Conservation (phyloP, 2,329 filamentous ascomycete genomes). For the Pseudocercospora macadamiae region DNA sequence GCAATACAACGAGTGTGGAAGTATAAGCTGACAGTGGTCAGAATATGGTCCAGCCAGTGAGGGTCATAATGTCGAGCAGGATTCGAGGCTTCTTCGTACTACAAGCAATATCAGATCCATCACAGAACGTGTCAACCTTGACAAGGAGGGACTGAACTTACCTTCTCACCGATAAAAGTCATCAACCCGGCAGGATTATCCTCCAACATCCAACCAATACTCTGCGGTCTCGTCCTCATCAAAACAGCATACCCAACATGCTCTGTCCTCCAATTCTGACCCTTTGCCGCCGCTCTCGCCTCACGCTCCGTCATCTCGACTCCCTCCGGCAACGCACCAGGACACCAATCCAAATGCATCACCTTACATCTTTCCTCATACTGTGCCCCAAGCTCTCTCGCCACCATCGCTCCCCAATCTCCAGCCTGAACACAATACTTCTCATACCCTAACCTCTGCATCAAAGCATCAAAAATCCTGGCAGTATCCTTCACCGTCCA, state of each 20-base stretch:
- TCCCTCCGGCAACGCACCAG: constrained; percentile 40
- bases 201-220: constrained; percentile 46
- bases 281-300: constrained; percentile 35
- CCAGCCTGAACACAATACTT: constrained; percentile 45
- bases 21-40: constrained; percentile 41
- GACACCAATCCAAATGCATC: constrained; percentile 48
- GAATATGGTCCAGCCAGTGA: constrained; percentile 39
- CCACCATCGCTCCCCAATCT: constrained; percentile 48
- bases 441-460: constrained; percentile 46
- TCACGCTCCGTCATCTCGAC: constrained; percentile 40
- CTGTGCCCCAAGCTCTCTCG: constrained; percentile 42
- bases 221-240: constrained; percentile 49
- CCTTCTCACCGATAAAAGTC: constrained; percentile 50
- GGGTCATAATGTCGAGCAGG: constrained; percentile 39
- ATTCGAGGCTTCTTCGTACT: constrained; percentile 43
- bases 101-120: neutral
- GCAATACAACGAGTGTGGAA: constrained; percentile 45
- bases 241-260: constrained; percentile 48
- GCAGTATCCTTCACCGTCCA: constrained; percentile 46
- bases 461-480: constrained; percentile 43
- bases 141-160: neutral
- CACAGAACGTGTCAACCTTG: neutral
- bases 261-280: constrained; percentile 42
- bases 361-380: constrained; percentile 43
- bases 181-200: constrained; percentile 50